Evolutionary conservation across 2,329 filamentous ascomycete species (phyloP).

Genomic region (Pseudogymnoascus pannorum): DNA sequence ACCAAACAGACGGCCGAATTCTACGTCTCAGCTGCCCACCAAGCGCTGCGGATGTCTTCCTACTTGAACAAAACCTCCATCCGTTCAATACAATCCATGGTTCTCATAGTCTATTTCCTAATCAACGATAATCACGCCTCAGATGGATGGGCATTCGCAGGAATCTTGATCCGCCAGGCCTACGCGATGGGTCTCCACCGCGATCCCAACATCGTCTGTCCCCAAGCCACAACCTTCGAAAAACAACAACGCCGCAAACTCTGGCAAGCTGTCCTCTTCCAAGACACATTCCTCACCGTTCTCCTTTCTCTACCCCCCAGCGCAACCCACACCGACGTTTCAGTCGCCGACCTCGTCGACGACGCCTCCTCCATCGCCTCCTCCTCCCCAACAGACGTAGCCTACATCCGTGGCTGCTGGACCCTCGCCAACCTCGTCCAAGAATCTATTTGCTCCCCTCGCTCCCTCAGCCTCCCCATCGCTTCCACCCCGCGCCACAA

Average conservation of each 20-base stretch:
- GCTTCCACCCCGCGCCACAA: constrained; percentile 62
- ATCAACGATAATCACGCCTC: constrained; percentile 82
- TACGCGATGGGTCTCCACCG: constrained; percentile 77
- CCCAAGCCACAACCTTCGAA: constrained; percentile 59
- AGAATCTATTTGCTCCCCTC: constrained; percentile 66
- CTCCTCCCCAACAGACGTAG: constrained; percentile 57
- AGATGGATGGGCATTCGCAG: constrained; percentile 76
- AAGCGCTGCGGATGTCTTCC: constrained; percentile 66
- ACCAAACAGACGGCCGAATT: constrained; percentile 75
- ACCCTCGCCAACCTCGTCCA: constrained; percentile 72
- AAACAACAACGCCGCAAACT: constrained; percentile 74
- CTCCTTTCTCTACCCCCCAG: constrained; percentile 70
- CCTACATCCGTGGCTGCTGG: constrained; percentile 68
- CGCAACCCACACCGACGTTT: constrained; percentile 72
- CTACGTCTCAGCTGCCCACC: constrained; percentile 72
- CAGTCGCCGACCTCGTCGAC: constrained; percentile 64
- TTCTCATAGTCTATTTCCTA: constrained; percentile 73
- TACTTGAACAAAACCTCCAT: constrained; percentile 70
- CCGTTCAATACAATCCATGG: constrained; percentile 70
- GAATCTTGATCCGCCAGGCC: constrained; percentile 67
- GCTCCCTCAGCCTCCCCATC: constrained; percentile 66
- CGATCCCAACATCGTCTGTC: constrained; percentile 67
- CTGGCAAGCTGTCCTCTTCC: constrained; percentile 74
- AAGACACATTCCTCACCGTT: constrained; percentile 76
- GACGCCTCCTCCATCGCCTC: constrained; percentile 51